A percentile compares a stretch with the other conserved stretches of the same genome.
Conservation (phyloP, 352 stramenopile genomes). For the Globisporangium viniferum region DNA sequence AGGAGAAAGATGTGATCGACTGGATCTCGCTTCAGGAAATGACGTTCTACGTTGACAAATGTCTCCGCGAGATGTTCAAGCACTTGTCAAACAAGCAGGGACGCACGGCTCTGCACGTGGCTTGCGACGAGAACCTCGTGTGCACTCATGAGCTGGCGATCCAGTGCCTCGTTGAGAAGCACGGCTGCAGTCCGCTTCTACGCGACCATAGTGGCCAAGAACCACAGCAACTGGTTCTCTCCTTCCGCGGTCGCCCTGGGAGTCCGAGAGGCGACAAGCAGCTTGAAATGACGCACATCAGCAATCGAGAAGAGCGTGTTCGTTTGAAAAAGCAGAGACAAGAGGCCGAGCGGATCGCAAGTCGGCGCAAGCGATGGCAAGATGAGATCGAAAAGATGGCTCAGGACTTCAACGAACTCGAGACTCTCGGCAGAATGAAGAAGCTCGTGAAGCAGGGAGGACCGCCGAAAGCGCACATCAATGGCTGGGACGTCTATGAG, state of each 20-base stretch:
- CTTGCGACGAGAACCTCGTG: constrained; percentile 80
- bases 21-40: constrained; percentile 49
- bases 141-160: constrained; percentile 75
- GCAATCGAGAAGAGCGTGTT: constrained; percentile 29
- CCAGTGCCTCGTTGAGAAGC: constrained; percentile 41
- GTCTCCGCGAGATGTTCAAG: constrained; percentile 60
- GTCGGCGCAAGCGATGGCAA: constrained; percentile 34
- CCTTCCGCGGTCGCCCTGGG: constrained; percentile 49
- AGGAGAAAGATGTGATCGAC: constrained; percentile 36
- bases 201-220: constrained; percentile 39
- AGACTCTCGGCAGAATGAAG: constrained; percentile 39
- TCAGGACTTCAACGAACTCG: constrained; percentile 49
- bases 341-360: constrained; percentile 33
- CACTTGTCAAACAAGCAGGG: constrained; percentile 63
- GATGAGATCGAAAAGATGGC: constrained; percentile 37
- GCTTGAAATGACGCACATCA: constrained; percentile 29
- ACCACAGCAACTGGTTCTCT: constrained; percentile 45
- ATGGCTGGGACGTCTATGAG: constrained; percentile 47
- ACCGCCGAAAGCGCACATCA: constrained; percentile 12
- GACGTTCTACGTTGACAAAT: constrained; percentile 62
- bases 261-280: constrained; percentile 44
- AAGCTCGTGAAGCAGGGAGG: constrained; percentile 28
- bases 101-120: constrained; percentile 60
- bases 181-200: constrained; percentile 54
- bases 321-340: constrained; percentile 24